Base-by-base conservation (phyloP, 768 basidiomycete species). In the Chiua virens region DNA sequence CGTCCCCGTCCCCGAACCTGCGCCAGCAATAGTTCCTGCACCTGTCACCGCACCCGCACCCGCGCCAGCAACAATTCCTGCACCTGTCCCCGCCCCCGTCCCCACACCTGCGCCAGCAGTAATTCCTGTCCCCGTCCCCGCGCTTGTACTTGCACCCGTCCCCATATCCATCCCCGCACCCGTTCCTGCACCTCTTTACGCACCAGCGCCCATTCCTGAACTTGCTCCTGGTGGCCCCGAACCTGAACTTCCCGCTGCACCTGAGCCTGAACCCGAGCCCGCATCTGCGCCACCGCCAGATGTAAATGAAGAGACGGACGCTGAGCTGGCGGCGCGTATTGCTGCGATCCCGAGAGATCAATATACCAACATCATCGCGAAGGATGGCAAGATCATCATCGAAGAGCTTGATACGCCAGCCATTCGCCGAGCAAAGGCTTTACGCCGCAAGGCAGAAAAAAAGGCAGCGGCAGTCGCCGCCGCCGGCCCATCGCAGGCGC, bases 381-480 rank as follows among this genome's bases (percentile, higher is more conserved):
- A 76, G n/a, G 71, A 71, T 39, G 78, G 79, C n/a, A 75, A 69
- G 50, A 74, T 85, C 42, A 78, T 87, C 48, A 79, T 89, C 49
- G 87, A 90, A 61, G 80, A 82, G 52, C 73, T 89, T 21, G 88
- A 89, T 59, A 85, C 88, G 6, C 87, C 87, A 32, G 78, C 78
- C 4, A 84, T 79, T 36, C 80, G 87, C 5, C 75, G 79, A 44
- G 76, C 81, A 66, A 87, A 84, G 67, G 74, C 73, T 18, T 65
- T 71, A 51, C 73, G 75, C 8, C 72, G 68, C 45, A 82, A 78
- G 61, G 75, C 61, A n/a, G 67, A 71, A 49, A 67, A 68, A 36
- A 72, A 50, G 42, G 66, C 58, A 32, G 65, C 62, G 1, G 64
- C 56, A 1, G 72, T 55, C 2, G 60, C 50, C 4, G 56, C 58